These are phyloP conservation scores for Salvia rosmarinus DNA, from an alignment of 257 asterid species.

Conservation along the genomic window DNA sequence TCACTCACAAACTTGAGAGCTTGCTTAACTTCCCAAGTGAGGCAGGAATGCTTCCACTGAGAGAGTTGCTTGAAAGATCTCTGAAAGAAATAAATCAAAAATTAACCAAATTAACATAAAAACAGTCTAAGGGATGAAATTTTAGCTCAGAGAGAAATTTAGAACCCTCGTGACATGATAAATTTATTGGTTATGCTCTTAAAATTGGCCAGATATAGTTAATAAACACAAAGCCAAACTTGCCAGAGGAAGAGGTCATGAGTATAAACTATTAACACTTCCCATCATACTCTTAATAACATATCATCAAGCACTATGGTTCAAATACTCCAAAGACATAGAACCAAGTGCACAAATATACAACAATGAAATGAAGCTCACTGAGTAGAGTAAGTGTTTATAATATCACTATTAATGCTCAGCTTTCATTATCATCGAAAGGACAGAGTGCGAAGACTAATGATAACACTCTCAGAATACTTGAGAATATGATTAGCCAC, in stretches of 20 bases:
- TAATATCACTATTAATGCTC: slow-evolving; percentile 8
- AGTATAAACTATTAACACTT: slow-evolving; percentile 13
- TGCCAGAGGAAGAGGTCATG: slow-evolving; percentile 1
- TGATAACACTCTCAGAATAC: slow-evolving; percentile 14
- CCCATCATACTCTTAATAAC: slow-evolving; percentile 18
- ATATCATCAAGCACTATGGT: slow-evolving; percentile 25
- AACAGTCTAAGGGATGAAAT: slow-evolving; percentile 21
- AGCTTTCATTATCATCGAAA: slow-evolving; percentile 11
- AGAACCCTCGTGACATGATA: slow-evolving; percentile 13
- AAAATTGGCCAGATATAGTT: slow-evolving; percentile 28
- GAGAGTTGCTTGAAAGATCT: slow-evolving; percentile 97
- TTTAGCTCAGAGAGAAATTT: slow-evolving; percentile 31
- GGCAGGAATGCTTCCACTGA: slow-evolving; percentile 87
- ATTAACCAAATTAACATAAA: slow-evolving; percentile 8
- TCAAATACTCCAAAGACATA: slow-evolving; percentile 18
- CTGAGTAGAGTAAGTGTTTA: neutral
- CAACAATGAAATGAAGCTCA: slow-evolving; percentile 13
- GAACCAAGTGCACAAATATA: slow-evolving; percentile 8
- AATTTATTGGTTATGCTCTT: slow-evolving; percentile 14
- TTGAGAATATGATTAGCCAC: slow-evolving; percentile 4
- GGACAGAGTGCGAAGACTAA: neutral
- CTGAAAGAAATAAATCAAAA: slow-evolving; percentile 45
- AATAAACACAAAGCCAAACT: slow-evolving; percentile 7
- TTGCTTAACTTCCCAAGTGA: slow-evolving; percentile 85
- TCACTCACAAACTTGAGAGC: slow-evolving; percentile 76